Conservation (phyloP, 2,329 filamentous ascomycete genomes). For the Sclerotinia spermophila region DNA sequence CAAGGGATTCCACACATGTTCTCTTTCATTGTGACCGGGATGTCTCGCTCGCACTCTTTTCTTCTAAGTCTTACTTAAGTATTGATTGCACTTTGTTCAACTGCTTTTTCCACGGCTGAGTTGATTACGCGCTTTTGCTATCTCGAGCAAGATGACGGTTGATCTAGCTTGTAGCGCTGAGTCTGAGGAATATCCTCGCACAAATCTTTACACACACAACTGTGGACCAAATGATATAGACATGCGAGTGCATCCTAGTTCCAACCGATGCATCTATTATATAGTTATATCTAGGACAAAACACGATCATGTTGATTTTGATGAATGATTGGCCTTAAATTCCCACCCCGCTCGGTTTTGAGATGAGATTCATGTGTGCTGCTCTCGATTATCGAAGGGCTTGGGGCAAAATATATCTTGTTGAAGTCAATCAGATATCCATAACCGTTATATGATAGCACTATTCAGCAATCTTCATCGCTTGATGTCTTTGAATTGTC, state of each 20-base stretch:
- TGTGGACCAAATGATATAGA: not conserved
- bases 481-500: not conserved
- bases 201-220: not conserved
- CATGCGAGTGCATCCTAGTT: not conserved
- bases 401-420: too few relatives aligned
- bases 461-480: not conserved
- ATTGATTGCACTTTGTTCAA: not conserved
- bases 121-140: not conserved
- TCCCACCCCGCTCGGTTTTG: too few relatives aligned
- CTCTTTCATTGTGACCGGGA: not conserved
- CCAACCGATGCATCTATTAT: not conserved
- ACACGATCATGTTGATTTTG: fast-evolving
- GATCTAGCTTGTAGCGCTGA: not conserved
- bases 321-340: fast-evolving
- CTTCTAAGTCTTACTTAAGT: too few relatives aligned
- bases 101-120: not conserved
- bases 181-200: not conserved
- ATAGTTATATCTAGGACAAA: not conserved
- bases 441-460: fast-evolving
- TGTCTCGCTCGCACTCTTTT: too few relatives aligned
- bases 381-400: too few relatives aligned
- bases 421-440: not conserved
- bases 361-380: too few relatives aligned
- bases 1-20: not conserved
- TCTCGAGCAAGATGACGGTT: not conserved